Percentiles rank a stretch among this genome's conserved stretches.
These are phyloP conservation scores for Claviceps quebecensis DNA, from an alignment of 2,329 filamentous ascomycete species.

Conservation along the genomic window DNA sequence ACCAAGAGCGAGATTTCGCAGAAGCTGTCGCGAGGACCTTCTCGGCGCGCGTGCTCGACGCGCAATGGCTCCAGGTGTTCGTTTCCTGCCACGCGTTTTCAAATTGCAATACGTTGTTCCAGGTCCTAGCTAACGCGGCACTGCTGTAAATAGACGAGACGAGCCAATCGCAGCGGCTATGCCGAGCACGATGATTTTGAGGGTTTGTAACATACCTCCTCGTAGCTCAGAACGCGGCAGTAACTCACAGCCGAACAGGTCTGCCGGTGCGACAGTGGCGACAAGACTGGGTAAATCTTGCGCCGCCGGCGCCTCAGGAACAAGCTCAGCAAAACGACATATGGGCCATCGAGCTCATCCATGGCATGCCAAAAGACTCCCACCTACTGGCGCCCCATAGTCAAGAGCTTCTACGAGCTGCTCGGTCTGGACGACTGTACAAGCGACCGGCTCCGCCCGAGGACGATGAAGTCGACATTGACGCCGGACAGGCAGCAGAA, in stretches of 20 bases:
- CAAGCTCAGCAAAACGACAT: constrained; percentile 48
- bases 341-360: constrained; percentile 62
- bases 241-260: constrained; percentile 34
- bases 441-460: constrained; percentile 53
- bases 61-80: constrained; percentile 28
- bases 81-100: constrained; percentile 4
- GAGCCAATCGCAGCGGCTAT: constrained; percentile 41
- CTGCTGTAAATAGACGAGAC: constrained; percentile 31
- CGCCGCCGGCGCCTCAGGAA: constrained; percentile 51
- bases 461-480: constrained; percentile 42
- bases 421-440: constrained; percentile 61
- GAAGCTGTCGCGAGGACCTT: neutral
- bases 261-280: constrained; percentile 87
- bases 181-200: constrained; percentile 50
- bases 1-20: neutral
- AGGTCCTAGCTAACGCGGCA: constrained; percentile 7
- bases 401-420: constrained; percentile 68
- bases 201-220: constrained; percentile 20
- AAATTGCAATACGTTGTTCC: neutral
- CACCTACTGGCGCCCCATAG: constrained; percentile 64
- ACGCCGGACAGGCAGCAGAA: constrained; percentile 26
- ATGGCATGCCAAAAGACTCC: constrained; percentile 74
- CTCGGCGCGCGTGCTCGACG: neutral
- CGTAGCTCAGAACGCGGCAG: neutral
- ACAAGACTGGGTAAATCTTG: constrained; percentile 53